Evolutionary conservation across 179 eudicot species (phyloP).

Genomic region (Patellifolia procumbens): DNA sequence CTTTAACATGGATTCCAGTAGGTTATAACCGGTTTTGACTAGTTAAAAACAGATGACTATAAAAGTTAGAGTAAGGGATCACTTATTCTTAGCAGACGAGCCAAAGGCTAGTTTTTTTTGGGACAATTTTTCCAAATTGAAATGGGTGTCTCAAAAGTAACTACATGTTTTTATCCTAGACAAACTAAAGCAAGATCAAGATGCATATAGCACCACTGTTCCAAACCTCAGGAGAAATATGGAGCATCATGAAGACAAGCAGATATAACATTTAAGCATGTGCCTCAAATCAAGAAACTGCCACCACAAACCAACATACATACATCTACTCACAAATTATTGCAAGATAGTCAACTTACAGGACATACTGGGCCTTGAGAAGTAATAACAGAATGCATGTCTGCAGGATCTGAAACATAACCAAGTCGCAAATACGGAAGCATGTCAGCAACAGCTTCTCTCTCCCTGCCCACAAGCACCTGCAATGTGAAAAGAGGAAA

Average conservation of each 20-base stretch:
- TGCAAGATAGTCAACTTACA: constrained; percentile 48
- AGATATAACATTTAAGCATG: background rate
- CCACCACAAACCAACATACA: constrained; percentile 4
- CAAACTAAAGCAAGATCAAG: constrained; percentile 7
- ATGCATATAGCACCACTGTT: background rate
- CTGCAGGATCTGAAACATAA: constrained; percentile 95
- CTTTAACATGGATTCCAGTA: no score
- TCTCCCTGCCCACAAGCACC: constrained; percentile 91
- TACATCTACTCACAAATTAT: background rate
- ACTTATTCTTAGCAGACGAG: no score
- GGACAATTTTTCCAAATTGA: no score
- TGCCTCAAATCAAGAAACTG: background rate
- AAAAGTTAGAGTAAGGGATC: no score
- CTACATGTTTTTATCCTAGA: no score
- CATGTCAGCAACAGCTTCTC: constrained; percentile 85
- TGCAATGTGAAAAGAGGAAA: constrained; percentile 31
- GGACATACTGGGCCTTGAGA: constrained; percentile 98
- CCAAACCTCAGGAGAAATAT: background rate
- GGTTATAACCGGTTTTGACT: no score
- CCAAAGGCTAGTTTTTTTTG: no score
- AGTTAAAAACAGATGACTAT: no score
- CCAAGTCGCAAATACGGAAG: constrained; percentile 94
- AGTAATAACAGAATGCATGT: constrained; percentile 89
- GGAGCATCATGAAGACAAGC: background rate
- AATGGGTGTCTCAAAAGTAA: background rate